Evolutionary conservation across 2,329 filamentous ascomycete genomes (phyloP).

Genomic region (Aspergillus sclerotialis): DNA sequence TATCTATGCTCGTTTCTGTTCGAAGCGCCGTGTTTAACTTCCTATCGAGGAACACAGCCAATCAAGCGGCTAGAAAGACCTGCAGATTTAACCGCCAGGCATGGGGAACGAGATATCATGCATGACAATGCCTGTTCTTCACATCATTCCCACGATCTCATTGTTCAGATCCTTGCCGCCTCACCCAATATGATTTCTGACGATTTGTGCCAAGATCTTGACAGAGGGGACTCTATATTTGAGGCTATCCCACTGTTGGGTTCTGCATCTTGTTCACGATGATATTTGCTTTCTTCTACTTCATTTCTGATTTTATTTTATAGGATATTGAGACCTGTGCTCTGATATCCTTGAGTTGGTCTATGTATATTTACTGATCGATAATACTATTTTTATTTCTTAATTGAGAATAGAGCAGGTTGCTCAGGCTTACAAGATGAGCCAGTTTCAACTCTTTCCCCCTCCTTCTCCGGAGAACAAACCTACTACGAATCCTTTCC

Average conservation of each 20-base stretch:
- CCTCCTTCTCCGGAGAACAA: conserved; percentile 24
- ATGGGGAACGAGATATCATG: conserved; percentile 7
- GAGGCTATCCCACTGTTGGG: too few relatives aligned
- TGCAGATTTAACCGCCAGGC: conserved; percentile 22
- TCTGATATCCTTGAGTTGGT: too few relatives aligned
- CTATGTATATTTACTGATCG: too few relatives aligned
- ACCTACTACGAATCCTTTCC: conserved; percentile 28
- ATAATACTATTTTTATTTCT: conserved; percentile 1
- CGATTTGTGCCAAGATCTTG: conserved; percentile 6
- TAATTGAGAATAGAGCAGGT: background rate
- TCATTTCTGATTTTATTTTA: too few relatives aligned
- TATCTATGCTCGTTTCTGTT: conserved; percentile 1
- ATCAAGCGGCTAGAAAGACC: conserved; percentile 12
- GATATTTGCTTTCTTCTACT: background rate
- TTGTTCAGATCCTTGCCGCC: conserved; percentile 15
- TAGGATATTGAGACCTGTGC: too few relatives aligned
- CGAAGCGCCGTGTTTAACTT: conserved; percentile 11
- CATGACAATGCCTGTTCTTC: conserved; percentile 14
- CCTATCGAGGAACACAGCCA: conserved; percentile 12
- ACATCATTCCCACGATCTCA: conserved; percentile 14
- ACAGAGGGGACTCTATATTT: too few relatives aligned
- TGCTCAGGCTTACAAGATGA: conserved; percentile 15
- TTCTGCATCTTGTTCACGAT: background rate
- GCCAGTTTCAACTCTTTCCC: conserved; percentile 36
- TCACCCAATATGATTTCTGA: conserved; percentile 2